Conservation (phyloP, 495 filamentous ascomycete species). For the Penicillium cosmopolitanum region DNA sequence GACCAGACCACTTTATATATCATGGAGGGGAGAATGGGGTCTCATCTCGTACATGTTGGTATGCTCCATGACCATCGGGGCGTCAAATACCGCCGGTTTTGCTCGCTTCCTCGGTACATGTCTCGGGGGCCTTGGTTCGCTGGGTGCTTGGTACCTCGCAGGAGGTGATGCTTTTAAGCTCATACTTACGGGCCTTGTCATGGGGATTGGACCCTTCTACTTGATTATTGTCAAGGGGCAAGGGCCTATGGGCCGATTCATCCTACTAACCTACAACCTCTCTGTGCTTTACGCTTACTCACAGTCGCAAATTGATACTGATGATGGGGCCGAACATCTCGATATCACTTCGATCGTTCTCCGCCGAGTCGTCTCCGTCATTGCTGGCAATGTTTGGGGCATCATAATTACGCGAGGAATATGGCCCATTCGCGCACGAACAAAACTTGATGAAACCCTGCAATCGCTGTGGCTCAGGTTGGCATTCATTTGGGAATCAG, state of each 20-base stretch:
- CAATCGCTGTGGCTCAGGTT: slow-evolving; percentile 87
- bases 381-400: slow-evolving; percentile 90
- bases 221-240: slow-evolving; percentile 83
- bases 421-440: slow-evolving; percentile 89
- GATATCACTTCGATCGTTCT: slow-evolving; percentile 84
- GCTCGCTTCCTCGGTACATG: slow-evolving; percentile 87
- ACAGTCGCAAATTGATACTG: slow-evolving; percentile 72
- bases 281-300: slow-evolving; percentile 94
- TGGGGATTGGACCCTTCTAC: slow-evolving; percentile 82
- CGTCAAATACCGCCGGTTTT: slow-evolving; percentile 87
- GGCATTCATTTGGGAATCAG: slow-evolving; percentile 93
- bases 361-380: slow-evolving; percentile 88
- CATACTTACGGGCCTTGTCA: slow-evolving; percentile 75
- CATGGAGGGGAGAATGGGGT: slow-evolving; percentile 97
- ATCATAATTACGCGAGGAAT: slow-evolving; percentile 85
- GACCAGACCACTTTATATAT: slow-evolving; percentile 77
- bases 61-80: slow-evolving; percentile 96
- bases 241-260: slow-evolving; percentile 89
- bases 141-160: slow-evolving; percentile 75
- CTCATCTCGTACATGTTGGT: slow-evolving; percentile 97
- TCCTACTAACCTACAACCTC: slow-evolving; percentile 93
- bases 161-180: slow-evolving; percentile 72
- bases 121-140: slow-evolving; percentile 74
- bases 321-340: slow-evolving; percentile 84
- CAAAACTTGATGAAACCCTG: slow-evolving; percentile 82